Evolutionary conservation across 345 rosid genomes (phyloP).

Genomic region (Diplotaxis tenuifolia): DNA sequence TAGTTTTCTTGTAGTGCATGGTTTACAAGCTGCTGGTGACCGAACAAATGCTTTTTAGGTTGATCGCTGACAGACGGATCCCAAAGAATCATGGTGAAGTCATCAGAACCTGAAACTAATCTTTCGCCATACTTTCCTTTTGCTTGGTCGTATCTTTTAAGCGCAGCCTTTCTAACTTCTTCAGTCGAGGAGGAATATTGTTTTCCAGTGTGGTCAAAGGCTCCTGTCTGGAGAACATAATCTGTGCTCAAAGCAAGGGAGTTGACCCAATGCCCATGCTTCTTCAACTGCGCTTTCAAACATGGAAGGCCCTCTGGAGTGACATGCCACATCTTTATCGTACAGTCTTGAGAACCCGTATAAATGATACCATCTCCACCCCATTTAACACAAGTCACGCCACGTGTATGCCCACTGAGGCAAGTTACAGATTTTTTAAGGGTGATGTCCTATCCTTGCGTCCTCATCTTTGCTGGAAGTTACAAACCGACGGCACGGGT

Average conservation of each 20-base stretch:
- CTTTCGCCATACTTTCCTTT: slow-evolving; percentile 83
- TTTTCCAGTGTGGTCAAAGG: slow-evolving; percentile 90
- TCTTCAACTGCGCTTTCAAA: not conserved
- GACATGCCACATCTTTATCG: slow-evolving; percentile 76
- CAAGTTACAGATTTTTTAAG: slow-evolving; percentile 63
- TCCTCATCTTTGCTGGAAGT: slow-evolving; percentile 98
- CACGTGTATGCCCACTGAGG: slow-evolving; percentile 89
- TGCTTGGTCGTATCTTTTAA: slow-evolving; percentile 77
- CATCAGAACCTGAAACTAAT: slow-evolving; percentile 95
- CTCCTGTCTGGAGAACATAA: slow-evolving; percentile 91
- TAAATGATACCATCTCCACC: slow-evolving; percentile 92
- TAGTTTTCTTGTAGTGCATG: too few species aligned
- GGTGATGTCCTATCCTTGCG: slow-evolving; percentile 89
- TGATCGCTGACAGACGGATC: slow-evolving; percentile 83
- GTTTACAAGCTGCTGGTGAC: slow-evolving; percentile 93
- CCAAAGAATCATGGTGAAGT: slow-evolving; percentile 95
- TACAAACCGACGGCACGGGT: slow-evolving; percentile 91
- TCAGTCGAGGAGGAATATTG: slow-evolving; percentile 59
- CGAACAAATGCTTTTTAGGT: slow-evolving; percentile 75
- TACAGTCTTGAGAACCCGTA: slow-evolving; percentile 95
- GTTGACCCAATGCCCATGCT: slow-evolving; percentile 95
- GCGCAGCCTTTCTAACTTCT: slow-evolving; percentile 92
- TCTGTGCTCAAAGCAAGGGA: slow-evolving; percentile 96
- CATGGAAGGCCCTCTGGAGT: not conserved
- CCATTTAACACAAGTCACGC: slow-evolving; percentile 97